Base-by-base conservation (phyloP, 1,139 yeast species). In the Pichia sp. region DNA sequence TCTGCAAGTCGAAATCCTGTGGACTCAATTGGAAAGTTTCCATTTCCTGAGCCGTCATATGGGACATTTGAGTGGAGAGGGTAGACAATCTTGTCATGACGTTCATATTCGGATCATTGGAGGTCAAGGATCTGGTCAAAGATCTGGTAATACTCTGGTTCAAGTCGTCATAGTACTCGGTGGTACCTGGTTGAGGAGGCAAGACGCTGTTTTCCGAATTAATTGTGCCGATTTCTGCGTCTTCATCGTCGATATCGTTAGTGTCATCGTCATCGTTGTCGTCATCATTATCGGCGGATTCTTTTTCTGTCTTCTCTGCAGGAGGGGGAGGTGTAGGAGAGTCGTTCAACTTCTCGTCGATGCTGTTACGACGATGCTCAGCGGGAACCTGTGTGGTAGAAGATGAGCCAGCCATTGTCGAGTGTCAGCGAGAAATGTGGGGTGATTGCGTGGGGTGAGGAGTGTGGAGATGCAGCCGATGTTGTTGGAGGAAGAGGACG, bases 1-100 rank as follows among this genome's bases (percentile, higher is more conserved):
- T 57, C 19, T 61, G 57, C 40, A 72, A 65, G 44, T 71, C 72
- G 45, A 64, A 64, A 44, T 63, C 65, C n/a, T 59, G 47, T 20
- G 58, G 57, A 39, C 53, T 59, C 14, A 64, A 43, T 17, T 46
- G 45, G 18, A 61, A 60, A 14, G 48, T 45, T 27, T 51, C 43
- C 65, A 60, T 60, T 15, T 62, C 60, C 8, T 47, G 41, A 3
- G 61, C 61, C 5, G 56, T 55, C 52, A 59, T 21, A 30, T 51
- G 53, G 12, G 65, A 58, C 42, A 63, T 32, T 12, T 51, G 45
- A 8, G 48, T 50, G 3, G 66, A 55, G 1, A 63, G 42, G 2
- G 63, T 58, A 1, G 59, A 50, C 10, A 64, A 40, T 30, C 65
- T 47, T 4, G 58, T 53, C 47, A 64, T 46, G n/a, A 62, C 63